Base-by-base conservation (phyloP, 2,329 filamentous ascomycete species). In the Macrophomina pseudophaseolina region DNA sequence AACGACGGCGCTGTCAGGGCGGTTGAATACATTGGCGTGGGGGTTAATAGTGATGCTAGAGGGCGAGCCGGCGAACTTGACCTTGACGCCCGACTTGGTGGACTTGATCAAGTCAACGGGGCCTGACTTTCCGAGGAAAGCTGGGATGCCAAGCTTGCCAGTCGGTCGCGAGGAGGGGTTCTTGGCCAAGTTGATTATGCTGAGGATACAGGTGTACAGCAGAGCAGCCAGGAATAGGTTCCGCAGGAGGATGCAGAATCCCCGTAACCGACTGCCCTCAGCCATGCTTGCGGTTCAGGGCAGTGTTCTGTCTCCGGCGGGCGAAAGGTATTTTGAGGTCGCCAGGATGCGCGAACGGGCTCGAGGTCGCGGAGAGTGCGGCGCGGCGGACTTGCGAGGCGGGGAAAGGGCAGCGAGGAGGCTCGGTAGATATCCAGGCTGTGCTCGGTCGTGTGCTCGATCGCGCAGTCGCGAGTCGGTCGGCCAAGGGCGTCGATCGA, bases 21-120 rank as follows among this genome's bases (percentile, higher is more conserved):
- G 78, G 70, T 86, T 84, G 74, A 84, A 85, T 75, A 84, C 83
- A 75, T 85, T 85, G 69, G 82, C 83, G 72, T 84, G 76, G 11
- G 80, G 79, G 68, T 84, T 84, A 72, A 84, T 83, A 65, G 80
- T 83, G 68, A 81, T 75, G 32, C 76, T 75, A 70, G 76, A 78
- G 68, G 76, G 70, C 68, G 79, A 74, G 67, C 79, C 77, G 48
- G 78, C 74, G 67, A 82, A 77, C 72, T 82, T 81, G 74, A 81
- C 75, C 68, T 79, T 74, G 65, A 80, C 72, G 58, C 79, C 76
- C 5, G 75, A 69, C 70, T 78, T 78, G 38, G 77, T 80, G 28
- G 78, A 76, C 71, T 79, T 78, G 70, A 80, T 75, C 60, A 80
- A 70, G 69, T 80, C 79, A 5, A 76, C 76, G 4, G 78, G 78